phyloP scores from a whole-genome alignment of 192 early-diverging fungal genomes.

The Backusella liffmaniae region DNA sequence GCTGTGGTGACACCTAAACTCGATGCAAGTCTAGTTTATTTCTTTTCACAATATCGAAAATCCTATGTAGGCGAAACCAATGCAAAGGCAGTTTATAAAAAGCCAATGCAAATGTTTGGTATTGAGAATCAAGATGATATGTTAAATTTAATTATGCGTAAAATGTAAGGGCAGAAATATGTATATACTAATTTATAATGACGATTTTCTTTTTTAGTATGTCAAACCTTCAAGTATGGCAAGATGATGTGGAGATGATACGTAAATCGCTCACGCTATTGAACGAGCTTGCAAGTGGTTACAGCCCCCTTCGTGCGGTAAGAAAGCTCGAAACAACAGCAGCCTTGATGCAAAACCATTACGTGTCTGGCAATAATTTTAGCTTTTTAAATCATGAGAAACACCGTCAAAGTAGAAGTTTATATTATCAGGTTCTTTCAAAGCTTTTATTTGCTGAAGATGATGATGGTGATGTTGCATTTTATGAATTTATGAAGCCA shows the following conservation, averaged over 20 bases:
- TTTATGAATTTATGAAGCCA: slow-evolving; percentile 73
- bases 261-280: slow-evolving; percentile 67
- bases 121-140: slow-evolving; percentile 60
- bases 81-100: slow-evolving; percentile 54
- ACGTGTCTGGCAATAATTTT: slow-evolving; percentile 55
- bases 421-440: slow-evolving; percentile 78
- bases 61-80: slow-evolving; percentile 74
- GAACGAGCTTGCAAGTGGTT: slow-evolving; percentile 70
- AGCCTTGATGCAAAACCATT: slow-evolving; percentile 69
- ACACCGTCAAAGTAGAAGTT: slow-evolving; percentile 58
- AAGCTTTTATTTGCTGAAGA: slow-evolving; percentile 74
- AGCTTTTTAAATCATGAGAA: slow-evolving; percentile 65
- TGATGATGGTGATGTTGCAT: slow-evolving; percentile 51
- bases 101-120: slow-evolving; percentile 62
- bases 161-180: slow-evolving; percentile 48
- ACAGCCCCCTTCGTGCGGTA: slow-evolving; percentile 70
- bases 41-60: slow-evolving; percentile 74
- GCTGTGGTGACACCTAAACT: slow-evolving; percentile 57
- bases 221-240: slow-evolving; percentile 64
- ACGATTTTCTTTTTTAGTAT: slow-evolving; percentile 33
- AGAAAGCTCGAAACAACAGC: slow-evolving; percentile 70
- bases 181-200: slow-evolving; percentile 1
- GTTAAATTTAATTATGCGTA: slow-evolving; percentile 61
- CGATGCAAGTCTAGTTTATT: slow-evolving; percentile 74
- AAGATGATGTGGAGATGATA: slow-evolving; percentile 52